Evolutionary conservation across 2,329 filamentous ascomycete species (phyloP).

Genomic region (Aspergillus hiratsukae): DNA sequence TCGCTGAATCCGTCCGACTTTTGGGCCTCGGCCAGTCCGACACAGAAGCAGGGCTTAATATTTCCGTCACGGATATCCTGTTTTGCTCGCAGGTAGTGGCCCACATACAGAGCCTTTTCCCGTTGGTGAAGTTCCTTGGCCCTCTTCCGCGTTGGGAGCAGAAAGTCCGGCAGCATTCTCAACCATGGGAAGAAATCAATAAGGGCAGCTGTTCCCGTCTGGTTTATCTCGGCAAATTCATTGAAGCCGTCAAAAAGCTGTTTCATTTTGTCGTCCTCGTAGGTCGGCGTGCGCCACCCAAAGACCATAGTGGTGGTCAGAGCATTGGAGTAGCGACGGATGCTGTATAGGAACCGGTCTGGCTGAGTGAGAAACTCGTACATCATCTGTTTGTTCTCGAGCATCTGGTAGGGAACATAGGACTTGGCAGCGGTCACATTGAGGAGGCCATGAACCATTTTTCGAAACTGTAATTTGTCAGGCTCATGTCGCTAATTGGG

Average conservation of each 20-base stretch:
- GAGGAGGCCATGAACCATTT: conserved; percentile 44
- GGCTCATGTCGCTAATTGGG: neutral
- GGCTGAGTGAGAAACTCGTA: conserved; percentile 45
- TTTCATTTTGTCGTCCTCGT: conserved; percentile 41
- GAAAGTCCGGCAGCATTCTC: conserved; percentile 41
- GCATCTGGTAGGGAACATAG: conserved; percentile 54
- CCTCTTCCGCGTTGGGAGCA: conserved; percentile 32
- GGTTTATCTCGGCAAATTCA: conserved; percentile 41
- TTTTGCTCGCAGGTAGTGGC: conserved; percentile 42
- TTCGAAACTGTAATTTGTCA: conserved; percentile 19
- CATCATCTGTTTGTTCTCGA: conserved; percentile 53
- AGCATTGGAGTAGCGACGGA: conserved; percentile 47
- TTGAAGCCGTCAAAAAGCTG: conserved; percentile 43
- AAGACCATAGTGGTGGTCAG: conserved; percentile 50
- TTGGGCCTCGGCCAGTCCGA: conserved; percentile 26
- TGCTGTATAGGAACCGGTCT: conserved; percentile 39
- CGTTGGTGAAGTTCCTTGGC: conserved; percentile 41
- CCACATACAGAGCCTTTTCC: conserved; percentile 42
- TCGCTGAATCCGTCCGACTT: conserved; percentile 29
- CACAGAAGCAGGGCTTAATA: conserved; percentile 27
- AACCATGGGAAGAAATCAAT: conserved; percentile 47
- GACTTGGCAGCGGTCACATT: conserved; percentile 44
- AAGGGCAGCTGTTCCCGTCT: conserved; percentile 40
- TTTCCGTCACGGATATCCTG: conserved; percentile 25
- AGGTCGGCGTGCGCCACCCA: conserved; percentile 41